A percentile compares a stretch with the other conserved stretches of the same genome.
Evolutionary conservation across 306 rosid genomes (phyloP).

Genomic region (Rosa lucieae): DNA sequence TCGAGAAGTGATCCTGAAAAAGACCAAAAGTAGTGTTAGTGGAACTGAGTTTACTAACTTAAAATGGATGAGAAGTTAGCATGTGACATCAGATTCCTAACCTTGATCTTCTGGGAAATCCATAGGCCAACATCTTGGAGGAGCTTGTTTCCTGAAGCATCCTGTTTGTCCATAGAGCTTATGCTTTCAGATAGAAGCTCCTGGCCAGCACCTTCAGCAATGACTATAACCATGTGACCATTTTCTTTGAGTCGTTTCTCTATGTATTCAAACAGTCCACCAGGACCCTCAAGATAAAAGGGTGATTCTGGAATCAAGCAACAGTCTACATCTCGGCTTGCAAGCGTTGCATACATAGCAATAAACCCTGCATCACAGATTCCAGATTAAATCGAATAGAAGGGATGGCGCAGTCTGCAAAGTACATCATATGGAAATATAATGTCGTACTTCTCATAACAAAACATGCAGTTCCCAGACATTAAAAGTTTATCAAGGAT

Average conservation of each 20-base stretch:
- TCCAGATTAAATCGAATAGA: constrained; percentile 16
- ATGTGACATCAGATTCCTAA: constrained; percentile 16
- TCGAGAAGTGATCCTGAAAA: constrained; percentile 79
- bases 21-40: not conserved
- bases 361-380: constrained; percentile 66
- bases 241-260: constrained; percentile 72
- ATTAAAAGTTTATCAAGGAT: not conserved
- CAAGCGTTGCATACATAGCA: constrained; percentile 96
- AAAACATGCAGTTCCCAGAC: not conserved
- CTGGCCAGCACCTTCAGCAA: constrained; percentile 99
- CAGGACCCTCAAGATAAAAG: constrained; percentile 88
- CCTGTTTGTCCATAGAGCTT: constrained; percentile 41
- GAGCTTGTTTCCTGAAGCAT: constrained; percentile 94
- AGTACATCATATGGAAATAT: not conserved
- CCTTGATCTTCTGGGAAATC: constrained; percentile 84
- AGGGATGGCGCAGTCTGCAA: constrained; percentile 9
- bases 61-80: not conserved
- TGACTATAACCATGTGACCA: constrained; percentile 94
- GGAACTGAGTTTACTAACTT: not conserved
- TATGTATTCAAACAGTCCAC: constrained; percentile 81
- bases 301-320: constrained; percentile 98
- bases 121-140: constrained; percentile 92
- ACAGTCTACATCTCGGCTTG: constrained; percentile 95
- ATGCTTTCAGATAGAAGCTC: constrained; percentile 67
- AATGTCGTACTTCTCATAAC: not conserved